Percentiles rank a stretch among this genome's conserved stretches.
These are phyloP conservation scores for Starmerella roubikii DNA, from an alignment of 805 yeast genomes.

Conservation along the genomic window DNA sequence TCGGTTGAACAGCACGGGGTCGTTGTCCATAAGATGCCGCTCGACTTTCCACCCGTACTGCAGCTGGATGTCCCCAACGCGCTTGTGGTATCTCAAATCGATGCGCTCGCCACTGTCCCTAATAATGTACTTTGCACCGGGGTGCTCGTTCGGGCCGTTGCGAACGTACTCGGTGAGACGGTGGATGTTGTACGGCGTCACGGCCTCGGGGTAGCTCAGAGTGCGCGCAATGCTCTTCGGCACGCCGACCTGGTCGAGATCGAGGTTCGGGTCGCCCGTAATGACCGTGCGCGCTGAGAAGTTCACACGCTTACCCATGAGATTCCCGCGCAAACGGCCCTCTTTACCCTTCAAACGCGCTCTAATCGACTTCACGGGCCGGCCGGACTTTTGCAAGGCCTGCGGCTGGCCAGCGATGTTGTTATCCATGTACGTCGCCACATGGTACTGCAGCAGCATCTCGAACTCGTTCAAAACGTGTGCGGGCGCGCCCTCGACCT, in stretches of 20 bases:
- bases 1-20: slow-evolving; percentile 95
- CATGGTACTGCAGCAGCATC: slow-evolving; percentile 88
- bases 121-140: slow-evolving; percentile 97
- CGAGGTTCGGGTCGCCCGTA: slow-evolving; percentile 97
- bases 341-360: slow-evolving; percentile 99
- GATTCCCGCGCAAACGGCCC: slow-evolving; percentile 95
- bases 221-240: slow-evolving; percentile 95
- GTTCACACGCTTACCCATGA: slow-evolving; percentile 99
- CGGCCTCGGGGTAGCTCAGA: slow-evolving; percentile 90
- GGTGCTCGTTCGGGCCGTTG: slow-evolving; percentile 98
- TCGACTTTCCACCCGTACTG: slow-evolving; percentile 99
- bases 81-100: slow-evolving; percentile 88
- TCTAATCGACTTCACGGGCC: slow-evolving; percentile 95
- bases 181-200: slow-evolving; percentile 94
- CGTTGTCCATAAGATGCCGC: slow-evolving; percentile 94
- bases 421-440: slow-evolving; percentile 98
- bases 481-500: slow-evolving; percentile 98
- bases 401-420: slow-evolving; percentile 99
- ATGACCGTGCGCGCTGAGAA: slow-evolving; percentile 98
- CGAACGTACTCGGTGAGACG: slow-evolving; percentile 83
- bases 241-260: slow-evolving; percentile 97
- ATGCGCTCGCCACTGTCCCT: slow-evolving; percentile 99
- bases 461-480: slow-evolving; percentile 96
- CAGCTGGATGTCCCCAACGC: slow-evolving; percentile 95
- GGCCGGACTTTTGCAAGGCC: slow-evolving; percentile 94